A percentile compares a stretch with the other conserved stretches of the same genome.
Evolutionary conservation across 345 rosid genomes (phyloP).

Genomic region (Eucalyptus curtisii): DNA sequence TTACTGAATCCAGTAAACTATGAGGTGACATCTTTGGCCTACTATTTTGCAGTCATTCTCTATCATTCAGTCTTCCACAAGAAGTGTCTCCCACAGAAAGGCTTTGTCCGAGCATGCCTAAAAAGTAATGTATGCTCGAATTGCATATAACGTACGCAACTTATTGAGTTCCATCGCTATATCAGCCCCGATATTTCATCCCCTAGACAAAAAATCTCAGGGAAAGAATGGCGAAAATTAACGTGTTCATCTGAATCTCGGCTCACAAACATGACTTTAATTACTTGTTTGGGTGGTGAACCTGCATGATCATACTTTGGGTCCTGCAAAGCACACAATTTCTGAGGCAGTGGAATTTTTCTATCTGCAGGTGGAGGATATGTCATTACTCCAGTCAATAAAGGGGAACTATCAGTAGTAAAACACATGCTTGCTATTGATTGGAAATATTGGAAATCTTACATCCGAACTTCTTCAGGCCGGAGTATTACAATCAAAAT

Average conservation of each 20-base stretch:
- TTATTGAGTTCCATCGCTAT: not conserved
- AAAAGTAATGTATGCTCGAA: constrained; percentile 87
- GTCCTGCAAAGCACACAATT: not conserved
- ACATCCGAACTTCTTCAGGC: constrained; percentile 53
- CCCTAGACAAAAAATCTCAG: not conserved
- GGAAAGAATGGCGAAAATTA: not conserved
- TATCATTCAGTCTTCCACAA: constrained; percentile 88
- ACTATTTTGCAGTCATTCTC: constrained; percentile 62
- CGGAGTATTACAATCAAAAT: constrained; percentile 71
- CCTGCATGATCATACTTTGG: not conserved
- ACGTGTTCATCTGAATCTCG: not conserved
- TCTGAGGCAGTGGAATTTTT: not conserved
- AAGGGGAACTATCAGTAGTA: constrained; percentile 69
- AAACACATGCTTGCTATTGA: constrained; percentile 98
- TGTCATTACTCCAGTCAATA: constrained; percentile 67
- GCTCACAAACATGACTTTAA: not conserved
- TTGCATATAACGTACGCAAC: not conserved
- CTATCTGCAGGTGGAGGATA: constrained; percentile 79
- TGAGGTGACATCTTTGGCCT: constrained; percentile 5
- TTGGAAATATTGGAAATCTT: constrained; percentile 94
- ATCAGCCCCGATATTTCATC: not conserved
- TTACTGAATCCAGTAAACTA: not conserved
- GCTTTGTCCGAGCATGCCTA: constrained; percentile 87
- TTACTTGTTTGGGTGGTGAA: not conserved
- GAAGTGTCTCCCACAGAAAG: constrained; percentile 73